Percentiles rank a stretch among this genome's conserved stretches.
phyloP scores from a whole-genome alignment of 1,284 basidiomycete genomes.

The Lentinula novae-zelandiae region DNA sequence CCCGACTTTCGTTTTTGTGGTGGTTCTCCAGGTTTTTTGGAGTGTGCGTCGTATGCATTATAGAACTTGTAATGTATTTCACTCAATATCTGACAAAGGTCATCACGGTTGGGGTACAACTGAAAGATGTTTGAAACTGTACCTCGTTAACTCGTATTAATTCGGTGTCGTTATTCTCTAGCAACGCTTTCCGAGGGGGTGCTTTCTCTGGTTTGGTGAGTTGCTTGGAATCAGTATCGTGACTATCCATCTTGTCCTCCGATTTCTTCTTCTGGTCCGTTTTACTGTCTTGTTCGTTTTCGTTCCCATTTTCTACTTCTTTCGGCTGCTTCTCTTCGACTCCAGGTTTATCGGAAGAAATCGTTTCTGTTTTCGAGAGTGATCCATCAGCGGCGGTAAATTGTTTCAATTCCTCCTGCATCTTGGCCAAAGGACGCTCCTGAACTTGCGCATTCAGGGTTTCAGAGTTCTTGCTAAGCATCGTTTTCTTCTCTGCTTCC shows the following conservation, averaged over 20 bases:
- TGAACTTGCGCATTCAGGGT: conserved; percentile 83
- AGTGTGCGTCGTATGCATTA: conserved; percentile 50
- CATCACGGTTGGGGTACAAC: conserved; percentile 11
- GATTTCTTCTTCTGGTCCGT: background rate
- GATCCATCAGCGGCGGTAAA: conserved; percentile 13
- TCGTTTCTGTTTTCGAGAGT: background rate
- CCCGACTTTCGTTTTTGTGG: conserved; percentile 25
- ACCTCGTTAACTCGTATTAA: conserved; percentile 75
- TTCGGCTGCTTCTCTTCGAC: background rate
- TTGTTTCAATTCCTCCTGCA: conserved; percentile 74
- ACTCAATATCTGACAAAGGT: conserved; percentile 58
- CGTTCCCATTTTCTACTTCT: background rate
- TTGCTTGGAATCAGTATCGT: conserved; percentile 17
- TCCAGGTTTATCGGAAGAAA: background rate
- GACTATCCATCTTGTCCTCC: conserved; percentile 15
- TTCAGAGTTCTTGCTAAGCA: conserved; percentile 62
- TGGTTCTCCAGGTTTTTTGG: conserved; percentile 28
- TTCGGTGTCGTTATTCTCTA: conserved; percentile 90
- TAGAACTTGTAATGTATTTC: conserved; percentile 80
- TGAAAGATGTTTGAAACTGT: conserved; percentile 18
- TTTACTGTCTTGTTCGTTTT: background rate
- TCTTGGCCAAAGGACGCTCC: conserved; percentile 83
- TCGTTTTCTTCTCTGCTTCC: conserved; percentile 47
- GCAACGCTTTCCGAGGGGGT: conserved; percentile 59
- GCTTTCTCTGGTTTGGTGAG: conserved; percentile 34